Conservation (phyloP, 768 basidiomycete species). For the Rhizopogon vesiculosus region DNA sequence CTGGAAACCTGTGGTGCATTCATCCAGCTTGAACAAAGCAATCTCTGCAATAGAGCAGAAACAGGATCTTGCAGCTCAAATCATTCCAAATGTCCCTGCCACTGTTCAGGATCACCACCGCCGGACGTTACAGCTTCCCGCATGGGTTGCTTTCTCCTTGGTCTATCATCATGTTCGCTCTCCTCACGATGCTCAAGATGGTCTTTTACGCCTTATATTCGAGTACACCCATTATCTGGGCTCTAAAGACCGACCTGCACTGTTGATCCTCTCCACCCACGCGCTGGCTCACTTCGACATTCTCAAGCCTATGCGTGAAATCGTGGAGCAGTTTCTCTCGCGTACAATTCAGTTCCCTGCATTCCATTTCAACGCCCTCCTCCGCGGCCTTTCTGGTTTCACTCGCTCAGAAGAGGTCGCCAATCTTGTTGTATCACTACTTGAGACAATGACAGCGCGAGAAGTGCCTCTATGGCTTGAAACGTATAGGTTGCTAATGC, state of each 20-base stretch:
- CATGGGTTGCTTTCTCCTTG: constrained; percentile 54
- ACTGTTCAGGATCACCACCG: not conserved
- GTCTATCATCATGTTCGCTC: constrained; percentile 43
- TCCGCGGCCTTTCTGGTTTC: constrained; percentile 45
- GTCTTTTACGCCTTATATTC: constrained; percentile 39
- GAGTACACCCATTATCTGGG: constrained; percentile 31
- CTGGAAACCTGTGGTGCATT: constrained; percentile 35
- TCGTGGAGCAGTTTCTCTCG: constrained; percentile 39
- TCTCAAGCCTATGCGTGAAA: constrained; percentile 37
- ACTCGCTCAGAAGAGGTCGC: constrained; percentile 35
- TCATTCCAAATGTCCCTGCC: not conserved
- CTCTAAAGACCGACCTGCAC: constrained; percentile 31
- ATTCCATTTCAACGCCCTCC: constrained; percentile 46
- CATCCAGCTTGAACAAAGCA: constrained; percentile 30
- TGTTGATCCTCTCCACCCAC: constrained; percentile 43
- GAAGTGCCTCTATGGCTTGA: constrained; percentile 34
- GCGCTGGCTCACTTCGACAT: constrained; percentile 49
- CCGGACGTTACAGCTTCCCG: constrained; percentile 26
- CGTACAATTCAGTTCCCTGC: constrained; percentile 16
- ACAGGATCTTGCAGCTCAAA: not conserved
- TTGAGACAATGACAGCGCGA: constrained; percentile 44
- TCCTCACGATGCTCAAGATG: constrained; percentile 37
- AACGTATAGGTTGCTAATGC: constrained; percentile 42
- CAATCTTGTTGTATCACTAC: constrained; percentile 33
- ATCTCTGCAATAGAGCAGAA: constrained; percentile 15